Evolutionary conservation across 192 early-diverging fungal species (phyloP).

Genomic region (Backusella circina): DNA sequence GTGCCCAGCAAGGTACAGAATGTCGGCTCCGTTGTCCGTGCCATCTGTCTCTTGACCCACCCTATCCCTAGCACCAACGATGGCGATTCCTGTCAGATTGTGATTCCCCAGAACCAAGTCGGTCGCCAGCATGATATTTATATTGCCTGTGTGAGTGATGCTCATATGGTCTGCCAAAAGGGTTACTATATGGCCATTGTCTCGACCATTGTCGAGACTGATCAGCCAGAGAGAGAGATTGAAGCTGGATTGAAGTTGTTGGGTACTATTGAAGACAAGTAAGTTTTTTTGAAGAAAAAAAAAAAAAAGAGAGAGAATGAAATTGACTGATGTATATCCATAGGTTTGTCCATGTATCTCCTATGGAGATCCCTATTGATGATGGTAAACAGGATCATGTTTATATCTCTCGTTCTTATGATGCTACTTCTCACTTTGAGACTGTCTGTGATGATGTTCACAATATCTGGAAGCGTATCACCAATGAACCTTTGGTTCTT

Average conservation of each 20-base stretch:
- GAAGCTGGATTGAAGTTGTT: slow-evolving; percentile 83
- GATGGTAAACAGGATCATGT: slow-evolving; percentile 83
- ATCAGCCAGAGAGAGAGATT: slow-evolving; percentile 86
- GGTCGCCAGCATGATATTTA: slow-evolving; percentile 95
- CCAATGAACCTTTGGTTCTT: slow-evolving; percentile 67
- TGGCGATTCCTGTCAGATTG: slow-evolving; percentile 89
- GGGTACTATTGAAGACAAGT: slow-evolving; percentile 85
- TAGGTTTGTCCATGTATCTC: slow-evolving; percentile 74
- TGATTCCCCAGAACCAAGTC: slow-evolving; percentile 98
- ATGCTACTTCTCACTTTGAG: slow-evolving; percentile 99
- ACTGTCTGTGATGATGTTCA: slow-evolving; percentile 96
- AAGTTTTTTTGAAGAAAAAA: not conserved
- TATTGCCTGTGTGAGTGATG: slow-evolving; percentile 82
- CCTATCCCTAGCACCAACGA: slow-evolving; percentile 88
- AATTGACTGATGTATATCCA: not conserved
- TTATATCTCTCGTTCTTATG: slow-evolving; percentile 94
- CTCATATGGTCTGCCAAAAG: slow-evolving; percentile 88
- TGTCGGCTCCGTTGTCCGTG: slow-evolving; percentile 87
- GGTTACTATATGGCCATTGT: slow-evolving; percentile 92
- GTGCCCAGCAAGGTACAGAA: slow-evolving; percentile 76
- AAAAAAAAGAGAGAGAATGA: not conserved
- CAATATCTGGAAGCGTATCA: slow-evolving; percentile 82
- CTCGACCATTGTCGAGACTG: slow-evolving; percentile 93
- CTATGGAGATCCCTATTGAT: slow-evolving; percentile 81
- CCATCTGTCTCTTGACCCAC: slow-evolving; percentile 91